Base-by-base conservation (phyloP, 371 early-diverging fungal species). In the Blyttiomyces sp. region DNA sequence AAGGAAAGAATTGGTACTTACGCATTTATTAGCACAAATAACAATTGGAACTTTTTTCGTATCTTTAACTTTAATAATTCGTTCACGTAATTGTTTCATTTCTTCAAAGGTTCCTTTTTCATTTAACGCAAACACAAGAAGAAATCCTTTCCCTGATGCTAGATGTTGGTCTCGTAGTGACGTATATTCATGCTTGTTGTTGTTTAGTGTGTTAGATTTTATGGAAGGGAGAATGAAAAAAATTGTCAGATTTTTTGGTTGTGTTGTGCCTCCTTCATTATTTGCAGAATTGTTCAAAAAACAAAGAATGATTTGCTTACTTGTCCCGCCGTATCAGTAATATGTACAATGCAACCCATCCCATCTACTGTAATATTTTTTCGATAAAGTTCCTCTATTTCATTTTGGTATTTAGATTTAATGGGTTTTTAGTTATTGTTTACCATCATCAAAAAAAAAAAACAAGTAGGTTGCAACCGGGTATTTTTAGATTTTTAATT, bases 281-380 rank as follows among this genome's bases (percentile, higher is more conserved):
- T 9, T 21, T 46, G 46, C 46, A 46, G 13, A 24, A 9, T 16
- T 24, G 24, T 7, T 21, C 9, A 9, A 13, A 7, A 21, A 46
- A 46, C 16, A 24, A 16, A 46, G 24, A 21, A 46, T 13, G 24
- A 46, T 13, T 11, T 1, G 16, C 46, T 49, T 59, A 76, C 76
- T 63, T 78, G 79, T 26, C 83, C 83, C 2, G 83, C 83, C 16
- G 83, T 83, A 59, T 83, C 83, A 42, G 75, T 74, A 52, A 83
- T 77, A 60, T 76, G 77, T 36, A 75, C 71, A 17, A 65, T 64
- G 56, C 74, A 71, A 4, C 52, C 54, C 9, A 27, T 17, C 27
- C 57, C 57, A 60, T 82, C 82, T 11, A 82, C 78, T 1, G 66
- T 67, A 28, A 82, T 69, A 55, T 59, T 66, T 49, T 83, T 83